Conservation (phyloP, 225 moss, liverwort and hornwort species). For the Pseudoscleropodium purum region DNA sequence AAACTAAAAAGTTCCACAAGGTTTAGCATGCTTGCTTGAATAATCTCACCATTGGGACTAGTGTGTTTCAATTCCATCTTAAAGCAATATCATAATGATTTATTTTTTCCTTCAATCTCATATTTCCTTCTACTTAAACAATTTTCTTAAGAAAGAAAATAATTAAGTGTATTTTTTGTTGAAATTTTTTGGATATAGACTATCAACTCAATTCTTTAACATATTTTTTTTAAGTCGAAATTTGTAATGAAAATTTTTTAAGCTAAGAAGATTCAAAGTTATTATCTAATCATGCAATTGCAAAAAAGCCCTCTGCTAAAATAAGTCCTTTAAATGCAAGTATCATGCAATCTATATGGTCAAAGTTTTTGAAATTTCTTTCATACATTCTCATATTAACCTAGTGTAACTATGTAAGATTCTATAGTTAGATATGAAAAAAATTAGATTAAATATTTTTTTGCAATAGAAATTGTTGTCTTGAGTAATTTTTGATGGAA, state of each 20-base stretch:
- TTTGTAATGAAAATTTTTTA: background rate
- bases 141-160: background rate
- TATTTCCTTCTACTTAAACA: background rate
- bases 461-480: background rate
- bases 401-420: background rate
- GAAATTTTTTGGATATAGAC: too few species aligned
- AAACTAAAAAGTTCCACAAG: rapidly evolving
- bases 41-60: rapidly evolving
- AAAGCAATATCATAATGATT: background rate
- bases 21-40: background rate
- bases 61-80: background rate
- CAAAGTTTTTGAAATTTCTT: background rate
- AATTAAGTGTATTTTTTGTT: background rate
- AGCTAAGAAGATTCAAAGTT: background rate
- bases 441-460: too few species aligned
- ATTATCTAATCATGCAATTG: background rate
- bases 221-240: background rate
- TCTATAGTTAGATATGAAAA: background rate
- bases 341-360: rapidly evolving
- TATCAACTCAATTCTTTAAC: background rate
- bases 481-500: background rate
- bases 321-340: background rate
- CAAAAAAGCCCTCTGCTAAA: rapidly evolving
- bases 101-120: background rate
- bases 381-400: background rate